Base-by-base conservation (phyloP, 306 rosid species). In the Ammopiptanthus mongolicus region DNA sequence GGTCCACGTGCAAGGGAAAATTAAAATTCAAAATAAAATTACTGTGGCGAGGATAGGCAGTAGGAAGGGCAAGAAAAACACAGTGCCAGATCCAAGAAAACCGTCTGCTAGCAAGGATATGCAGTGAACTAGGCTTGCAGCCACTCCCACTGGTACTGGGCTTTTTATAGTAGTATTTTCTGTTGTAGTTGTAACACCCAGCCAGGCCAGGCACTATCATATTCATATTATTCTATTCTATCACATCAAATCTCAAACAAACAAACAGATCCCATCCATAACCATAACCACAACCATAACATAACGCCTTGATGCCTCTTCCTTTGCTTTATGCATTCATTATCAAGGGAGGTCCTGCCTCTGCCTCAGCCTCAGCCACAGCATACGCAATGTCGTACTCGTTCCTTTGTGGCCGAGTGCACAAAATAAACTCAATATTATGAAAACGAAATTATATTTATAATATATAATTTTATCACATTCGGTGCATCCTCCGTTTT, bases 1-100 rank as follows among this genome's bases (percentile, higher is more conserved):
- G 29, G 22, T 34, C 31, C 84, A 80, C 75, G 76, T 80, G 84
- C 71, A 11, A 48, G 31, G 28, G 18, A 47, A 46, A 71, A 42
- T 64, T 65, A 14, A 52, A 78, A 17, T 14, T 22, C 33, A 13
- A 63, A 51, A 51, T 1, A 50, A 61, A 15, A 78, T 37, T 33
- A 22, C 28, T 0, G 3, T 6, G 33, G 39, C 52, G 4, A 9
- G 14, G 46, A 9, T 9, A 41, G 13, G 15, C 8, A 19, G n/a
- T 6, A n/a, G 48, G 36, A 41, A 63, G n/a, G 36, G 19, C 44
- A 1, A 13, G 44, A 18, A 6, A 3, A 39, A 22, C 17, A 29
- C 0, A 62, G 25, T 46, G 33, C 29, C 21, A 34, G 46, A 29
- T 31, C 48, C 79, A 50, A 74, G 52, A 74, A 62, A 74, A 74